Conservation (phyloP, 352 stramenopile genomes). For the Globisporangium cederbergense region DNA sequence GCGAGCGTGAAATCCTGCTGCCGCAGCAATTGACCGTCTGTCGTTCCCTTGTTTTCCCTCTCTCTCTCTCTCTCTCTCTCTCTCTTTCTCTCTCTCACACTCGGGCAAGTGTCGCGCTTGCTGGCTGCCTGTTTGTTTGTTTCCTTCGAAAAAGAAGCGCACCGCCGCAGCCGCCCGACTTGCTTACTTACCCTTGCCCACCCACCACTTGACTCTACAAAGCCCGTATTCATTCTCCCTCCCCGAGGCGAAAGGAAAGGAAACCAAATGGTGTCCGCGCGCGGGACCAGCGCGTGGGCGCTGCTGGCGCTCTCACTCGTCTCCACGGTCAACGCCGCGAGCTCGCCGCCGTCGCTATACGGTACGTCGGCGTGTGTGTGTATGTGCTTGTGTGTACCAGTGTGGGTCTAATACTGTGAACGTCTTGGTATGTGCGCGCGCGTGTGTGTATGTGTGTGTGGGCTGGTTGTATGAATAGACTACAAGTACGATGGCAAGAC, state of each 20-base stretch:
- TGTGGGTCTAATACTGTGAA: background rate
- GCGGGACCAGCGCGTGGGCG: background rate
- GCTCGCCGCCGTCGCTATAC: slow-evolving; percentile 44
- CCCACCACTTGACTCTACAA: background rate
- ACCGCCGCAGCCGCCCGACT: background rate
- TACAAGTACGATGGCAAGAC: slow-evolving; percentile 72
- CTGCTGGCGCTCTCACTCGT: slow-evolving; percentile 16
- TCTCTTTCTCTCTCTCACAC: no score
- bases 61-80: background rate
- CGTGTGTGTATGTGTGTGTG: background rate
- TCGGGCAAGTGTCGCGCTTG: background rate
- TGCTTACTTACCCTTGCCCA: background rate
- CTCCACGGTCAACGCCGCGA: slow-evolving; percentile 14
- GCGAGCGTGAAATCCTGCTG: background rate
- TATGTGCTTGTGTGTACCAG: background rate
- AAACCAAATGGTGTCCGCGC: background rate
- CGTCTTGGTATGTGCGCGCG: background rate
- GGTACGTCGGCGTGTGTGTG: slow-evolving; percentile 24
- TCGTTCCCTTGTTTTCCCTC: background rate
- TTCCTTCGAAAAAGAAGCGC: slow-evolving; percentile 3
- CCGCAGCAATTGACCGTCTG: background rate
- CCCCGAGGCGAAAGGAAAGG: background rate
- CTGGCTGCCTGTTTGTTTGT: background rate
- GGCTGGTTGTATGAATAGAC: slow-evolving; percentile 29
- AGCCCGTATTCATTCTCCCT: background rate